A percentile compares a stretch with the other conserved stretches of the same genome.
Evolutionary conservation across 768 basidiomycete genomes (phyloP).

Genomic region (Lactifluus rugatus): DNA sequence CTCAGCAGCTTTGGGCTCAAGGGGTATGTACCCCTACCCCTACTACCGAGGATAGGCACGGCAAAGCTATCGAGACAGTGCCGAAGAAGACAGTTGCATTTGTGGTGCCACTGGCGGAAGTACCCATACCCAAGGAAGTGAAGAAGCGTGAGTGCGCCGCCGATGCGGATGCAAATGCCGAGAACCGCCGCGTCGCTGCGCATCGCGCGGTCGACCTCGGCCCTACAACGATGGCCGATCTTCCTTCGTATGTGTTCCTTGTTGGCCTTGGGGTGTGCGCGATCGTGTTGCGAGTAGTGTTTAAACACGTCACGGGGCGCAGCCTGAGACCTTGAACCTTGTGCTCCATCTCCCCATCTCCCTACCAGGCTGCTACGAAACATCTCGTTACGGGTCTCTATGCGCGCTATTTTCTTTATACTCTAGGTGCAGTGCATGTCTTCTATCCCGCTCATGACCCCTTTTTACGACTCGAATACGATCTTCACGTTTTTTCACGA

Average conservation of each 20-base stretch:
- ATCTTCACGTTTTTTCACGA: too few relatives aligned
- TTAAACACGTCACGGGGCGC: constrained; percentile 25
- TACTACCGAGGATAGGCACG: neutral
- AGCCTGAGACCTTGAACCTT: constrained; percentile 6
- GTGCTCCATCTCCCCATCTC: neutral
- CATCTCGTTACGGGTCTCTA: too few relatives aligned
- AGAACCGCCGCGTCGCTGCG: neutral
- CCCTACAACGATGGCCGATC: constrained; percentile 23
- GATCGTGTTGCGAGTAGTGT: constrained; percentile 33
- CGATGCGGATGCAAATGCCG: too few relatives aligned
- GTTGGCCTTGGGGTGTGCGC: constrained; percentile 40
- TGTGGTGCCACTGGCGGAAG: neutral
- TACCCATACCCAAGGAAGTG: neutral
- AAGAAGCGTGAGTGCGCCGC: neutral
- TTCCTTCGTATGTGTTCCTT: constrained; percentile 37
- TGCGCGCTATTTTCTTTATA: too few relatives aligned
- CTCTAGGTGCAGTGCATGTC: too few relatives aligned
- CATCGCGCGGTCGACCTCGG: neutral
- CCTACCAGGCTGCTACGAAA: too few relatives aligned
- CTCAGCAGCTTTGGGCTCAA: neutral
- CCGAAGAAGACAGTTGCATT: neutral
- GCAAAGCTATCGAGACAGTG: neutral
- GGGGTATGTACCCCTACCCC: neutral
- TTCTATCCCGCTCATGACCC: too few relatives aligned
- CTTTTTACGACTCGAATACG: too few relatives aligned